phyloP scores from a whole-genome alignment of 768 basidiomycete genomes.

The Pulveroboletus ravenelii region DNA sequence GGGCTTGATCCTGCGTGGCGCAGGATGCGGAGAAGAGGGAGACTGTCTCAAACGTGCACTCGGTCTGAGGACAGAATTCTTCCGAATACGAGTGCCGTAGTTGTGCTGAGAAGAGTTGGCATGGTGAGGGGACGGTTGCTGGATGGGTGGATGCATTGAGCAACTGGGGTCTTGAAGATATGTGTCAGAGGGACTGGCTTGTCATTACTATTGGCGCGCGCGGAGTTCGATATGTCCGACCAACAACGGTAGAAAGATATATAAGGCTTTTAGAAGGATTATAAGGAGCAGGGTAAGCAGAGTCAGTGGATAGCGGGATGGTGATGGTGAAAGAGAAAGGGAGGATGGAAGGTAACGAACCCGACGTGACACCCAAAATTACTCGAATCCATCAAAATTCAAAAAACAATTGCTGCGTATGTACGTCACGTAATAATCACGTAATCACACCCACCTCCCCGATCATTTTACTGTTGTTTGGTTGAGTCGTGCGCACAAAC shows the following conservation, averaged over 20 bases:
- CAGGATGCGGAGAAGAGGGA: constrained; percentile 35
- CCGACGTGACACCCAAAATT: constrained; percentile 29
- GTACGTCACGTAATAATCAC: constrained; percentile 27
- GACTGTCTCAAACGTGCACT: constrained; percentile 46
- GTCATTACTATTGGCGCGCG: constrained; percentile 18
- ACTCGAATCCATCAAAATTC: constrained; percentile 31
- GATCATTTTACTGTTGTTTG: constrained; percentile 18
- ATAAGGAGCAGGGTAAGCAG: constrained; percentile 11
- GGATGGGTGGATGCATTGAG: constrained; percentile 15
- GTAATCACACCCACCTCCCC: constrained; percentile 21
- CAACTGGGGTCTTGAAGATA: constrained; percentile 9
- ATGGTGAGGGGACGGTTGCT: constrained; percentile 8
- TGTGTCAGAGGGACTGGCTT: constrained; percentile 13
- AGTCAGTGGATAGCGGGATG: constrained; percentile 17
- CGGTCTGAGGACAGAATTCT: constrained; percentile 49
- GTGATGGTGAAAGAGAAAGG: constrained; percentile 29
- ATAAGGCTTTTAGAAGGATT: constrained; percentile 12
- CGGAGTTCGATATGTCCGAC: constrained; percentile 18
- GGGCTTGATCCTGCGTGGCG: constrained; percentile 31
- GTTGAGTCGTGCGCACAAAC: not conserved
- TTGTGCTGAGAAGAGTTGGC: constrained; percentile 26
- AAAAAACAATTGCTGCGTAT: constrained; percentile 30
- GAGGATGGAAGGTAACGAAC: constrained; percentile 19
- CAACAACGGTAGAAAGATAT: constrained; percentile 25
- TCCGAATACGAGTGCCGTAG: constrained; percentile 54